Base-by-base conservation (phyloP, 2,329 filamentous ascomycete genomes). In the Verticillium nubilum region DNA sequence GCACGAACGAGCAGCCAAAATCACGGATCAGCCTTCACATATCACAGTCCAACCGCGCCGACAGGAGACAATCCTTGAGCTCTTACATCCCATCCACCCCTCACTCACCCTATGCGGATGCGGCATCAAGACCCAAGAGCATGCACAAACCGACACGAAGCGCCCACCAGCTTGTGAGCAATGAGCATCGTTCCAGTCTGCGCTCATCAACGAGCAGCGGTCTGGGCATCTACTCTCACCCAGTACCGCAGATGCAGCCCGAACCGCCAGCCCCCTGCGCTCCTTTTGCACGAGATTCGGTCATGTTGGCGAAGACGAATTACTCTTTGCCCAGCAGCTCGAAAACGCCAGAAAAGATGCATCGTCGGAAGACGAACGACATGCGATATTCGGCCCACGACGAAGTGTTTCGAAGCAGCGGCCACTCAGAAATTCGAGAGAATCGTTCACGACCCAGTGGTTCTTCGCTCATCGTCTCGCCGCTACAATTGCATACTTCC, bases 221-320 rank as follows among this genome's bases (percentile, higher is more conserved):
- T 9, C 47, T 61, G 23, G 52, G 58, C 12, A 64, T 61, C 15
- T 61, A 59, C 31, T 57, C 54, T 13, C 60, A 42, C 10, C 27
- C 12, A n/a, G 42, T 19, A 10, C 60, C 62, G 1, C 61, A 58
- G 25, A 61, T 58, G 4, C 52, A 61, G 17, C 56, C 60, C 13
- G 54, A 47, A 6, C 57, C 60, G 3, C 33, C 60, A 6, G 26
- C 56, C 2, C 58, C 57, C 25, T 63, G 63, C 2, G 42, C 64
- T 2, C 60, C 56, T 54, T 47, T 60, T 7, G 60, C 62, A 4
- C 65, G 66, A 1, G 68, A 68, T 25, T 66, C 67, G 1, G 61
- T 67, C n/a, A 52, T 65, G 26, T 57, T 67, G 10, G 63, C 64
- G 5, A 67, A 65, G 33, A 59, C 61, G 17, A 63, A 63, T n/a